Conservation (phyloP, 768 basidiomycete species). For the Rhizopogon vinicolor region DNA sequence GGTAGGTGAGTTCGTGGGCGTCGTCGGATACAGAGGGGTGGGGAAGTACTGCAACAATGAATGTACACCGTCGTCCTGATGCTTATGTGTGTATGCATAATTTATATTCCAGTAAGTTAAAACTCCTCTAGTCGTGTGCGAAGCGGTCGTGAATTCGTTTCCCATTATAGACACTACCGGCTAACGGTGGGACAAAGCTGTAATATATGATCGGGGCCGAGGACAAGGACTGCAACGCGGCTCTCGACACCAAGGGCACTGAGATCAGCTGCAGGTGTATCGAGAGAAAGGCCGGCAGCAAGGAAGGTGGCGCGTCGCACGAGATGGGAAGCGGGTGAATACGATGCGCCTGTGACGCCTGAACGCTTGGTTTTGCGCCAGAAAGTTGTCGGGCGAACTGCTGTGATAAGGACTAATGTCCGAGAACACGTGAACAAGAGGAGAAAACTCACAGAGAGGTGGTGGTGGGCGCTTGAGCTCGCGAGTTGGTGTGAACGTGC, state of each 20-base stretch:
- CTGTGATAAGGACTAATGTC: not conserved
- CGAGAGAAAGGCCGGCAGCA: constrained; percentile 68
- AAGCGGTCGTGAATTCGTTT: not conserved
- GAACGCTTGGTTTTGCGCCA: constrained; percentile 73
- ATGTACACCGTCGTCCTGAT: not conserved
- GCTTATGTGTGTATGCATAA: not conserved
- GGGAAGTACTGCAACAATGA: not conserved
- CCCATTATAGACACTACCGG: constrained; percentile 16
- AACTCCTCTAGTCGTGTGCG: constrained; percentile 3
- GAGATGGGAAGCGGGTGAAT: constrained; percentile 69
- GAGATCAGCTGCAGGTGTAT: constrained; percentile 54
- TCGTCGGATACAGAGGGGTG: not conserved
- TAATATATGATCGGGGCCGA: constrained; percentile 32
- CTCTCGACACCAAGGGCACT: constrained; percentile 62
- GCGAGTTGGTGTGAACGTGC: constrained; percentile 13
- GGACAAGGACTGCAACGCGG: constrained; percentile 37
- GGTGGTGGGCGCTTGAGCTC: constrained; percentile 59
- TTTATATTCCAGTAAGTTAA: constrained; percentile 9
- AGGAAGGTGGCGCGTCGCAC: constrained; percentile 76
- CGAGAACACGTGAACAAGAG: not conserved
- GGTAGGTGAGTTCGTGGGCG: not conserved
- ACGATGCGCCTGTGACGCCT: constrained; percentile 65
- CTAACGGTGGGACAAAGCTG: not conserved
- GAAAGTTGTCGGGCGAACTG: constrained; percentile 80
- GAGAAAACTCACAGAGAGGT: constrained; percentile 49